phyloP scores from a whole-genome alignment of 257 asterid genomes.

The Ballota nigra region DNA sequence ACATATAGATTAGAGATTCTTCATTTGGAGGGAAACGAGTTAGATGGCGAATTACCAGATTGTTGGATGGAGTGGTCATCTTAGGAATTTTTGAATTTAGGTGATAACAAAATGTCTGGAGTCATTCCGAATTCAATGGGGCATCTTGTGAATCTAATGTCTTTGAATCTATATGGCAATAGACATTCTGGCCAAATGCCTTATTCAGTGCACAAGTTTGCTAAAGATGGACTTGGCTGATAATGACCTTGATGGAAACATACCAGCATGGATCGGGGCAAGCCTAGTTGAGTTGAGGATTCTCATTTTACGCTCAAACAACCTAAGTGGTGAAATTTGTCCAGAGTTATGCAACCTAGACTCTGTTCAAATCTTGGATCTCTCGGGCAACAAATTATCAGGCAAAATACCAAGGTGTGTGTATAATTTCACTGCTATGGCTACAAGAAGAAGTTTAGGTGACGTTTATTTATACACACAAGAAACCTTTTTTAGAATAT shows the following conservation, averaged over 20 bases:
- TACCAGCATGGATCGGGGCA: conserved; percentile 36
- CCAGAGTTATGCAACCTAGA: conserved; percentile 19
- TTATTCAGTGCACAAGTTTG: conserved; percentile 16
- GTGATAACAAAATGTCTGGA: conserved; percentile 30
- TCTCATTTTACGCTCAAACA: conserved; percentile 30
- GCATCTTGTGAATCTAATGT: conserved; percentile 1
- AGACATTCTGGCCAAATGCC: conserved; percentile 26
- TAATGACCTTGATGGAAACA: conserved; percentile 20
- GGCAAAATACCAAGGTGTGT: conserved; percentile 28
- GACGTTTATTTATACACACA: not conserved
- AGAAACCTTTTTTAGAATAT: not conserved
- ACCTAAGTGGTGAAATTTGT: conserved; percentile 25
- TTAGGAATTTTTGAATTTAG: conserved; percentile 9
- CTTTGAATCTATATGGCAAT: conserved; percentile 27
- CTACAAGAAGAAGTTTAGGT: not conserved
- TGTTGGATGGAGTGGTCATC: conserved; percentile 27
- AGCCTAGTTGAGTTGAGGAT: conserved; percentile 7
- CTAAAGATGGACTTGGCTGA: conserved; percentile 19
- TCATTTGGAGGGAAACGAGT: conserved; percentile 25
- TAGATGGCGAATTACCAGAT: conserved; percentile 30
- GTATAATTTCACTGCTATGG: conserved; percentile 26
- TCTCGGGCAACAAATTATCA: conserved; percentile 20
- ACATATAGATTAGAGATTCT: conserved; percentile 6
- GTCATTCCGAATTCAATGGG: conserved; percentile 32
- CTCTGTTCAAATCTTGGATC: conserved; percentile 29